These are phyloP conservation scores for Rubroboletus satanas DNA, from an alignment of 768 basidiomycete genomes.

Conservation along the genomic window DNA sequence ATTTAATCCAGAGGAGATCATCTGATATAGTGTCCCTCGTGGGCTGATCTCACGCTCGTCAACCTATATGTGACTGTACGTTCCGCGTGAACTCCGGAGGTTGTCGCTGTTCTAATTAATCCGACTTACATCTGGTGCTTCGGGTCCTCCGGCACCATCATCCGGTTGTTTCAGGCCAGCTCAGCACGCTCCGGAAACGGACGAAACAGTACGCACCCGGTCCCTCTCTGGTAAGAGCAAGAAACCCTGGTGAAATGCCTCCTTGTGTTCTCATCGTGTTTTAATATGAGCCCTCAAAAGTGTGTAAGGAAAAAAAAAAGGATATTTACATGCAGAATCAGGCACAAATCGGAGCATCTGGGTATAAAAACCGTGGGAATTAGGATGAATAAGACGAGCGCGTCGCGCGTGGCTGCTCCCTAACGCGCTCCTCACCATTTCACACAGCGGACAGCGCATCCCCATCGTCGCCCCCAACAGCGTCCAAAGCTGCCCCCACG, in stretches of 20 bases:
- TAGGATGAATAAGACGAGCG: slow-evolving; percentile 36
- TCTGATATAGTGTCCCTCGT: slow-evolving; percentile 16
- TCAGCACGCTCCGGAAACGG: not conserved
- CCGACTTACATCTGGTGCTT: slow-evolving; percentile 22
- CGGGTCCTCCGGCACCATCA: slow-evolving; percentile 8
- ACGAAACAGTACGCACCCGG: not conserved
- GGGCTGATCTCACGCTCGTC: slow-evolving; percentile 11
- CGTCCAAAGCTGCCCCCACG: slow-evolving; percentile 20
- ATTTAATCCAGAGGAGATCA: slow-evolving; percentile 21
- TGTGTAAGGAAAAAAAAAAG: not conserved
- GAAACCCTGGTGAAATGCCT: not conserved
- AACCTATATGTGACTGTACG: slow-evolving; percentile 13
- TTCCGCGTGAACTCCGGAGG: slow-evolving; percentile 25
- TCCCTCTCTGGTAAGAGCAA: slow-evolving; percentile 3
- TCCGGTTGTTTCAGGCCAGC: slow-evolving; percentile 15
- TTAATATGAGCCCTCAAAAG: slow-evolving; percentile 8
- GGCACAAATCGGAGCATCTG: slow-evolving; percentile 22
- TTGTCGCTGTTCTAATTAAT: slow-evolving; percentile 25
- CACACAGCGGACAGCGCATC: slow-evolving; percentile 37
- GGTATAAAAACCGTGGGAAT: slow-evolving; percentile 32
- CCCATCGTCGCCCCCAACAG: slow-evolving; percentile 30
- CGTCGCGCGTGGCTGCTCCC: slow-evolving; percentile 36
- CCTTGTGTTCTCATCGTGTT: slow-evolving; percentile 15
- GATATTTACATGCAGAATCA: slow-evolving; percentile 14
- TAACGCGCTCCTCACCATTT: slow-evolving; percentile 37